phyloP scores from a whole-genome alignment of 2,329 filamentous ascomycete species.

The Microsporum audouinii region DNA sequence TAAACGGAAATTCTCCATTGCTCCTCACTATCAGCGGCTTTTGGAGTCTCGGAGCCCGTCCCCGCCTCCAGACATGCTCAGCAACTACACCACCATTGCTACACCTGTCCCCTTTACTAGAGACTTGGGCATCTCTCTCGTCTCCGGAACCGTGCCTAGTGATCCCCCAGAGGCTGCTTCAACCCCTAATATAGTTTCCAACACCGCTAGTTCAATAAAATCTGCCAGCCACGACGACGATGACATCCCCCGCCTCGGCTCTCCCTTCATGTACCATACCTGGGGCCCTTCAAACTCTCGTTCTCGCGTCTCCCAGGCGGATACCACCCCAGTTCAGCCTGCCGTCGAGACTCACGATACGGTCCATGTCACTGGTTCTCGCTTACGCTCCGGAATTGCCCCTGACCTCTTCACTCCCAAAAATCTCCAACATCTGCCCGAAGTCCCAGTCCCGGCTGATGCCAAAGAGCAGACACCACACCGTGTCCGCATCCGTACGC shows the following conservation, averaged over 20 bases:
- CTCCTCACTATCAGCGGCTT: slow-evolving; percentile 53
- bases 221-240: neutral
- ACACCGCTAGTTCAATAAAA: neutral
- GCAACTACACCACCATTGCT: slow-evolving; percentile 22
- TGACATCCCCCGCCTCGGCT: slow-evolving; percentile 33
- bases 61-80: slow-evolving; percentile 38
- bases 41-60: slow-evolving; percentile 50
- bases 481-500: slow-evolving; percentile 45
- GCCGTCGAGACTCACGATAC: slow-evolving; percentile 32
- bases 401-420: slow-evolving; percentile 44
- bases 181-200: neutral
- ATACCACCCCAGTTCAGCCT: slow-evolving; percentile 17
- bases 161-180: slow-evolving; percentile 19
- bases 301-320: slow-evolving; percentile 16
- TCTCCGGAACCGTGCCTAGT: slow-evolving; percentile 30
- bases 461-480: neutral
- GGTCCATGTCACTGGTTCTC: slow-evolving; percentile 34
- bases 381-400: slow-evolving; percentile 43
- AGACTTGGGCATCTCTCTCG: slow-evolving; percentile 36
- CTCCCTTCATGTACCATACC: slow-evolving; percentile 40
- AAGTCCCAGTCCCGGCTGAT: neutral
- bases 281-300: slow-evolving; percentile 37
- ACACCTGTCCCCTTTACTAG: slow-evolving; percentile 30
- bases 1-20: slow-evolving; percentile 50
- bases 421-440: slow-evolving; percentile 42